phyloP scores from a whole-genome alignment of 805 yeast species.

The Candida broadrunensis region DNA sequence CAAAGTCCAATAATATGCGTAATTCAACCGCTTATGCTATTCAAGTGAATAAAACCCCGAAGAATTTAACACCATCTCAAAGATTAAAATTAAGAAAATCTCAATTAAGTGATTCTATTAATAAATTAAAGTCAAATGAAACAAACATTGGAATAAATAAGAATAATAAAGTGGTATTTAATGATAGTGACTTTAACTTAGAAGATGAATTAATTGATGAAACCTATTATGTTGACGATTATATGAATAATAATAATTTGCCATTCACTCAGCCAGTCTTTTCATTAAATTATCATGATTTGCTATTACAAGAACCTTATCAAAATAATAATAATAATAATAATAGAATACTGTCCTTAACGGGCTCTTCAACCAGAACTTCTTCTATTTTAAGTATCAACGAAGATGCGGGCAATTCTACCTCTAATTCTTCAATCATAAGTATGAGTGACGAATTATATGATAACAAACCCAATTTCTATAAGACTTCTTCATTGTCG shows the following conservation, averaged over 20 bases:
- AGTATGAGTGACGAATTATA: neutral
- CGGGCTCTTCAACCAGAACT: slow-evolving; percentile 40
- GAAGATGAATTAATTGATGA: slow-evolving; percentile 12
- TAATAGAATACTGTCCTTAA: slow-evolving; percentile 18
- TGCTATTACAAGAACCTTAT: neutral
- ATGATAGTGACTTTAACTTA: slow-evolving; percentile 8
- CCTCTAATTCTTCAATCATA: neutral
- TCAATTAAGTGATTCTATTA: slow-evolving; percentile 21
- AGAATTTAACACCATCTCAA: slow-evolving; percentile 27
- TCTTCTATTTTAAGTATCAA: slow-evolving; percentile 35
- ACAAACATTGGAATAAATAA: neutral
- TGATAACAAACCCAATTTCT: neutral
- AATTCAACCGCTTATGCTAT: slow-evolving; percentile 14
- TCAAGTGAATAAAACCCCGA: slow-evolving; percentile 20
- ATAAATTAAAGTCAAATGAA: slow-evolving; percentile 14
- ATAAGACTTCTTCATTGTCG: neutral
- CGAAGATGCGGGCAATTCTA: neutral
- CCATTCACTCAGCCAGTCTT: slow-evolving; percentile 58
- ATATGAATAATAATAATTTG: slow-evolving; percentile 39
- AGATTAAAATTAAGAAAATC: slow-evolving; percentile 23
- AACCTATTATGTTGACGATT: slow-evolving; percentile 36
- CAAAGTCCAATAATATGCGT: neutral
- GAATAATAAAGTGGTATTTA: neutral
- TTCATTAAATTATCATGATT: slow-evolving; percentile 17
- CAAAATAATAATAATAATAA: neutral